phyloP scores from a whole-genome alignment of 768 basidiomycete genomes.

The Candolleomyces efflorescens region DNA sequence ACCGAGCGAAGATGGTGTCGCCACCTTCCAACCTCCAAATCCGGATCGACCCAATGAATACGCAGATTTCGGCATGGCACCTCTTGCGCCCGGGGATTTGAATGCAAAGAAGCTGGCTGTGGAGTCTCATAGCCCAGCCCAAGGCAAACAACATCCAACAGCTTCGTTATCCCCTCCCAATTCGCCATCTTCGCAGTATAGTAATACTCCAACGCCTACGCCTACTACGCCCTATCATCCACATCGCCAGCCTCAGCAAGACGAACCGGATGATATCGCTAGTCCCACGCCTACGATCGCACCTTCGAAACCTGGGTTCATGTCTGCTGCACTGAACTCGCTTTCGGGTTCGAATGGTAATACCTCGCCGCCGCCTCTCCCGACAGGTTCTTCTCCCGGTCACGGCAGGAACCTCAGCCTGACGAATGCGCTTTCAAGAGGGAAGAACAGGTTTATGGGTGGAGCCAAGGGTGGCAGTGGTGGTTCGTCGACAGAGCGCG shows the following conservation, averaged over 20 bases:
- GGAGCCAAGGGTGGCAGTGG: constrained; percentile 1
- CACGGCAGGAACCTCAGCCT: constrained; percentile 21
- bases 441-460: constrained; percentile 19
- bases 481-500: neutral
- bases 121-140: no score
- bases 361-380: no score
- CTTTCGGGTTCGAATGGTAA: neutral
- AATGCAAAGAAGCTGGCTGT: neutral
- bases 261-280: neutral
- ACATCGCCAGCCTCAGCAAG: neutral
- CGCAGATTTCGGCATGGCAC: constrained; percentile 4
- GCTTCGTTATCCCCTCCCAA: neutral
- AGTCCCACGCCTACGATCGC: neutral
- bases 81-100: neutral
- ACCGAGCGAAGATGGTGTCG: neutral
- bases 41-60: neutral
- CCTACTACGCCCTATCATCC: neutral
- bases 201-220: constrained; percentile 6
- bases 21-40: neutral
- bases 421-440: constrained; percentile 12
- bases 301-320: neutral
- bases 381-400: neutral
- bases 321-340: neutral
- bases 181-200: constrained; percentile 2
- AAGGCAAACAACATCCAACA: neutral